A percentile compares a stretch with the other conserved stretches of the same genome.
phyloP scores from a whole-genome alignment of 2,329 filamentous ascomycete genomes.

The Aspergillus tanneri region DNA sequence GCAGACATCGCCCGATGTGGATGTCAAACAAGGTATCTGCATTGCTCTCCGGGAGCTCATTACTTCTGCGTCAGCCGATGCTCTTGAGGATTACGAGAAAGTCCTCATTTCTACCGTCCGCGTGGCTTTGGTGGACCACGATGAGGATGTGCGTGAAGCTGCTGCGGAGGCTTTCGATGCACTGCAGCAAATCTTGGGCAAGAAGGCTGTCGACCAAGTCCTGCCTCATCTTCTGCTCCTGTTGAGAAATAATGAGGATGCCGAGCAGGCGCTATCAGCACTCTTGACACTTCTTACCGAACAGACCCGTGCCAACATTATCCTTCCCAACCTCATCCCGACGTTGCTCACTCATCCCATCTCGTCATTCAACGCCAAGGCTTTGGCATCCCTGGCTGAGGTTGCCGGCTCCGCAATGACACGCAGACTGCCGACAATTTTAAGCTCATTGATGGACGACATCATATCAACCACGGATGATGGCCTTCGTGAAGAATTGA shows the following conservation, averaged over 20 bases:
- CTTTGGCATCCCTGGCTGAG: slow-evolving; percentile 85
- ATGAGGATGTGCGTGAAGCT: slow-evolving; percentile 87
- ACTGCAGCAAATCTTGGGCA: slow-evolving; percentile 88
- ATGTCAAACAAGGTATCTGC: slow-evolving; percentile 95
- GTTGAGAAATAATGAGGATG: slow-evolving; percentile 80
- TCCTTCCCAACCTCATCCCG: slow-evolving; percentile 91
- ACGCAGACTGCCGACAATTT: slow-evolving; percentile 79
- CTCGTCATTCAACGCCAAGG: slow-evolving; percentile 89
- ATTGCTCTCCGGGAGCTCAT: slow-evolving; percentile 94
- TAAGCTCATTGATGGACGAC: slow-evolving; percentile 93
- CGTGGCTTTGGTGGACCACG: slow-evolving; percentile 84
- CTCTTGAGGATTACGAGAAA: slow-evolving; percentile 91
- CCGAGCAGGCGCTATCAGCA: slow-evolving; percentile 87
- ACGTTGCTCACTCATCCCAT: slow-evolving; percentile 89
- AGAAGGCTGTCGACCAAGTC: slow-evolving; percentile 91
- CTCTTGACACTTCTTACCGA: slow-evolving; percentile 93
- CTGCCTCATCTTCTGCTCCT: slow-evolving; percentile 87
- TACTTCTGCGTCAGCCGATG: slow-evolving; percentile 79
- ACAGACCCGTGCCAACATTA: slow-evolving; percentile 89
- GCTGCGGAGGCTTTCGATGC: slow-evolving; percentile 97
- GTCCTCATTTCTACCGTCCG: slow-evolving; percentile 91
- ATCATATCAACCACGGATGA: slow-evolving; percentile 73
- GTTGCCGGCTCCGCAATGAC: slow-evolving; percentile 92
- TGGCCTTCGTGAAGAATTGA: slow-evolving; percentile 70
- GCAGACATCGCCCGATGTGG: slow-evolving; percentile 81